Evolutionary conservation across 164 flowering plant species (phyloP).

Genomic region (Tetracentron sinense): DNA sequence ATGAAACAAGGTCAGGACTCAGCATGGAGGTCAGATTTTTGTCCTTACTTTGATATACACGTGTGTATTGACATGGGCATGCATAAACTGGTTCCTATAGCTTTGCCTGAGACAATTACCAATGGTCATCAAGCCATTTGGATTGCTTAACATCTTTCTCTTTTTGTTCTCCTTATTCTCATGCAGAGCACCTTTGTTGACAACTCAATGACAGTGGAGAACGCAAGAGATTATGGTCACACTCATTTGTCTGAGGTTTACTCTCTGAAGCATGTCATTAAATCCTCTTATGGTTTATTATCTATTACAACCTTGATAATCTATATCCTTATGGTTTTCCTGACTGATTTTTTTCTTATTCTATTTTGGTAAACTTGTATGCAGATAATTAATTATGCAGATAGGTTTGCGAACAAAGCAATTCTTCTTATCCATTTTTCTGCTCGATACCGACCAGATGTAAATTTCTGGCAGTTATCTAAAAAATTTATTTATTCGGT

Average conservation of each 20-base stretch:
- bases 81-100: background rate
- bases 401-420: conserved; percentile 72
- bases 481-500: background rate
- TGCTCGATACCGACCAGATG: conserved; percentile 59
- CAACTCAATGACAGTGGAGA: conserved; percentile 42
- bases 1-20: too few species aligned
- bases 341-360: background rate
- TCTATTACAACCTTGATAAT: background rate
- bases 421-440: conserved; percentile 92
- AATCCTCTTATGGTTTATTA: background rate
- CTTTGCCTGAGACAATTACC: background rate
- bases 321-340: background rate
- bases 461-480: conserved; percentile 7
- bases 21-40: too few species aligned
- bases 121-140: background rate
- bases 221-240: conserved; percentile 95
- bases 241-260: conserved; percentile 81
- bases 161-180: conserved; percentile 5
- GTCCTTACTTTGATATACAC: too few species aligned
- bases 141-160: background rate
- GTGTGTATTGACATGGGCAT: background rate
- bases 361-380: background rate
- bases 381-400: conserved; percentile 63
- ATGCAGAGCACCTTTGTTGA: conserved; percentile 78
- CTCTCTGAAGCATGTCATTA: conserved; percentile 1